Base-by-base conservation (phyloP, 1,139 yeast genomes). In the Suhomyces ambrosiae region DNA sequence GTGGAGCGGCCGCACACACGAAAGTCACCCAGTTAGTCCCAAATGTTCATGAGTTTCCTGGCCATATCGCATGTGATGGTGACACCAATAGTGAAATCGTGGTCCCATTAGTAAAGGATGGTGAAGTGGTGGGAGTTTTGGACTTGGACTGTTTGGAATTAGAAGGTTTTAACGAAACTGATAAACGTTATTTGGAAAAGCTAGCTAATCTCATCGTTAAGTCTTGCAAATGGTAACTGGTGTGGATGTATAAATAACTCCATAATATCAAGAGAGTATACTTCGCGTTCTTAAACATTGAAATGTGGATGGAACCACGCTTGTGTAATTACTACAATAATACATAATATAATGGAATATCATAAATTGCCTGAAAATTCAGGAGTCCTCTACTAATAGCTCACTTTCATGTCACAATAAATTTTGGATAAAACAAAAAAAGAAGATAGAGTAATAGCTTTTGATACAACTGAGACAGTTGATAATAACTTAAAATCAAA, bases 11-110 rank as follows among this genome's bases (percentile, higher is more conserved):
- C 2, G 96, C 95, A 0, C 45, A 57, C 0, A 49, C 68, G 0
- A 59, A 61, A 40, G 37, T 60, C 36, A 83, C 96, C 0, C 95
- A 87, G 56, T 57, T 88, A 8, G 97, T 92, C 7, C 68, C 73
- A 0, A 76, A 92, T 58, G 97, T 90, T 2, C 71, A 83, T 17
- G 58, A 74, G 48, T 89, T 79, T 50, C 95, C 96, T 0, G 96
- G 95, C 1, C 97, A 92, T 58, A 92, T 92, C 49, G 97, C 97
- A 0, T 92, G 98, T 60, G 98, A 92, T 63, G 96, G 96, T 1
- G 96, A 82, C 41, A 90, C 97, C 1, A 74, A 84, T 44, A 85
- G 96, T 58, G 98, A 92, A 58, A 86, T 92, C 21, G 97, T 92
- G 13, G 90, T 92, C 2, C 97, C 97, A 0, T 75, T 92, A 5